A percentile compares a stretch with the other conserved stretches of the same genome.
These are phyloP conservation scores for Calonectria crousiana DNA, from an alignment of 2,329 filamentous ascomycete genomes.

Conservation along the genomic window DNA sequence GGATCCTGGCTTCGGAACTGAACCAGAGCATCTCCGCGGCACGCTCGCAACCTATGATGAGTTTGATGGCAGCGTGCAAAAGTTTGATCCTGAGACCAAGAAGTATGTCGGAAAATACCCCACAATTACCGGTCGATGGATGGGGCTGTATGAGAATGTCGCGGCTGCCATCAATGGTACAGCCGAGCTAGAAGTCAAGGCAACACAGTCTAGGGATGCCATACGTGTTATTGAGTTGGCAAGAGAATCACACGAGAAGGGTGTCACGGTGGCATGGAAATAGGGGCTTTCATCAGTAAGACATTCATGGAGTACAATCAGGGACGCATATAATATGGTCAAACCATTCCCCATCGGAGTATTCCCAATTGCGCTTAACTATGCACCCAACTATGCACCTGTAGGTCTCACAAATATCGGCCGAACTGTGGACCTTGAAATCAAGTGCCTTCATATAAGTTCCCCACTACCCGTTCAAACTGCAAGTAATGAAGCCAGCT, in stretches of 20 bases:
- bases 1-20: conserved; percentile 33
- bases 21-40: conserved; percentile 36
- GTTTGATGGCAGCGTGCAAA: conserved; percentile 48
- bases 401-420: no score
- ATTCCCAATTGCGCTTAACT: neutral
- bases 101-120: conserved; percentile 53
- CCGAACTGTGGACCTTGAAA: no score
- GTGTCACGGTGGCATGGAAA: conserved; percentile 46
- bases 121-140: conserved; percentile 53
- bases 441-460: no score
- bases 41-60: conserved; percentile 52
- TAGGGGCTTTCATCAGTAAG: neutral
- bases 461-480: no score
- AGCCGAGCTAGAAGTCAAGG: conserved; percentile 53
- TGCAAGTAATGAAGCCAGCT: no score
- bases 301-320: no score
- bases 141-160: conserved; percentile 56
- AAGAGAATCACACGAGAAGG: conserved; percentile 52
- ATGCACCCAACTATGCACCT: no score
- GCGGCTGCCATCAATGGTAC: conserved; percentile 52
- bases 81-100: conserved; percentile 44
- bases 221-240: conserved; percentile 54
- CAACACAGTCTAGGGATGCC: conserved; percentile 53
- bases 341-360: no score
- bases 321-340: neutral